Evolutionary conservation across 1,139 yeast species (phyloP).

Genomic region (Pichia sorboxylosa): DNA sequence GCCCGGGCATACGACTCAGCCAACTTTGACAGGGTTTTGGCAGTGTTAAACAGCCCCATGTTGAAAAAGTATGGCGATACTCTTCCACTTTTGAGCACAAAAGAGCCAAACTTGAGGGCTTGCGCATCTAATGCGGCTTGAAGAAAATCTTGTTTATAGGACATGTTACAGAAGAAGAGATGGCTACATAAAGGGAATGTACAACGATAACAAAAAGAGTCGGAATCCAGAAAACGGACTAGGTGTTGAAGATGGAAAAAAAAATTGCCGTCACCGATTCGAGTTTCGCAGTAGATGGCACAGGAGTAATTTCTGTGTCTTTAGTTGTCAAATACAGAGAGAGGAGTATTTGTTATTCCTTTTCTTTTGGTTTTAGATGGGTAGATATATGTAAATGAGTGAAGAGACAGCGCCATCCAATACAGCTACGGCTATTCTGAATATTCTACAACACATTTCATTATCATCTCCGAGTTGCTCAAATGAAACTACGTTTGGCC

Average conservation of each 20-base stretch:
- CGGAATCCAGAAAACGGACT: no score
- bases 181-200: no score
- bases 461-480: slow-evolving; percentile 15
- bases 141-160: slow-evolving; percentile 37
- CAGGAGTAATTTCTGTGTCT: no score
- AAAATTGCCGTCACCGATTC: no score
- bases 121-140: slow-evolving; percentile 70
- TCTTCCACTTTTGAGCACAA: slow-evolving; percentile 87
- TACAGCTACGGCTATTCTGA: slow-evolving; percentile 17
- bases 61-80: slow-evolving; percentile 95
- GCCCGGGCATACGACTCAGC: slow-evolving; percentile 86
- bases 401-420: background rate
- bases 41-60: slow-evolving; percentile 79
- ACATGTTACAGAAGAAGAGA: no score
- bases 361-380: no score
- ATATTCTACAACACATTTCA: slow-evolving; percentile 18
- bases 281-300: no score
- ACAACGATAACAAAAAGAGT: no score
- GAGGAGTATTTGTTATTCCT: no score
- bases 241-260: no score
- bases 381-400: background rate
- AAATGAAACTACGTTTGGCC: no score
- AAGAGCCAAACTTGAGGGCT: slow-evolving; percentile 78
- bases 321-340: no score
- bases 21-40: slow-evolving; percentile 61